Base-by-base conservation (phyloP, 75 land plant genomes). In the Picea glauca region DNA sequence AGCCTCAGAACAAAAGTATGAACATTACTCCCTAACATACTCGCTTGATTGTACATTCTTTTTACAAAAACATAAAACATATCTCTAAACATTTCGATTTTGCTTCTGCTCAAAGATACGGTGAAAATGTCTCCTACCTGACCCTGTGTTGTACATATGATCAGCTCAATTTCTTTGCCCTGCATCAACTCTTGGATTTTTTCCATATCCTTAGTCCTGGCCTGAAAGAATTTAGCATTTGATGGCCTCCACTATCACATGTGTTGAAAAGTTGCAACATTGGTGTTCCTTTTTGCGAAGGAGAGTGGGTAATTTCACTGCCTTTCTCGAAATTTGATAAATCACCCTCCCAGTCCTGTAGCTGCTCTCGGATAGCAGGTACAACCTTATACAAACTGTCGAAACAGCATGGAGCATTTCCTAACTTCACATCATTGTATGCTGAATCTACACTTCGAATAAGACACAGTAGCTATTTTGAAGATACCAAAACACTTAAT, bases 301-400 rank as follows among this genome's bases (percentile, higher is more conserved):
- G 83, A 74, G 73, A 84, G 87, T 35, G 87, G 82, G n/a, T 88
- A 88, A 82, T 91, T 90, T 82, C 92, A 77, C 87, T 92, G 64
- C 75, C 86, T 58, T 74, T 88, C 57, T 94, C 93, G 63, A 54
- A 72, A 58, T 62, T 43, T 31, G 83, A 87, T 64, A 89, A 76
- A 46, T 96, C 89, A 80, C 87, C 90, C 77, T 95, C 98, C 95
- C 98, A 95, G 77, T 93, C 98, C 93, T 89, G 86, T 46, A 93
- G 64, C 67, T 93, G 93, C 30, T 91, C 90, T 35, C 87, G 89
- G 21, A 95, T 89, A 13, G 84, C 74, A 20, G 92, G 92, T 58
- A 88, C 82, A 76, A 77, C 84, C 66, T 86, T 92, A 76, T 81
- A 77, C 62, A 86, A 85, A 74, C 59, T 76, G 78, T 83, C 79